Conservation (phyloP, 73 alveolate genomes). For the Paramecium sexaurelia region DNA sequence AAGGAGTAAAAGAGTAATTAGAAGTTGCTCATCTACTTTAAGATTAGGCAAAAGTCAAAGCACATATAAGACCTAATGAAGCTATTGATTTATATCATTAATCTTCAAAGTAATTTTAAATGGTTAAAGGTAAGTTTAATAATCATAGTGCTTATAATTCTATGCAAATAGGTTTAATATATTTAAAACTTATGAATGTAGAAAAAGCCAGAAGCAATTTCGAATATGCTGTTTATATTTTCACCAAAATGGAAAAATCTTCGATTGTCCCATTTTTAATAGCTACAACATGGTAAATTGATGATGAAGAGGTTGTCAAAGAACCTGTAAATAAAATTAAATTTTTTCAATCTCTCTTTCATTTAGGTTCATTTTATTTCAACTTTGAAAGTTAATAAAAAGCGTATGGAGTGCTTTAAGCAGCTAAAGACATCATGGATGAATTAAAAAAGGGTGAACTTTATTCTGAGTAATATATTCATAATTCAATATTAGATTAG, state of each 20-base stretch:
- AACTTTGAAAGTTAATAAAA: not conserved
- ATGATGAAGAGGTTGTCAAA: not conserved
- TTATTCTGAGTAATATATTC: not conserved
- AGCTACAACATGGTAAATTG: not conserved
- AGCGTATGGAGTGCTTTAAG: not conserved
- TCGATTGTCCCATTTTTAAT: not conserved
- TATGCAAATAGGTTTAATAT: not conserved
- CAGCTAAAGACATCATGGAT: not conserved
- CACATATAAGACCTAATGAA: not conserved
- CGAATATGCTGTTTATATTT: not conserved
- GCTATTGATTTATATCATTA: not conserved
- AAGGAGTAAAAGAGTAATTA: not conserved
- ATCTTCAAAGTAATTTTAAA: not conserved
- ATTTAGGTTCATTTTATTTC: not conserved
- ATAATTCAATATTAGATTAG: not conserved
- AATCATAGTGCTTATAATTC: not conserved
- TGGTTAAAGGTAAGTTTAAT: constrained; percentile 2
- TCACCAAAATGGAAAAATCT: not conserved
- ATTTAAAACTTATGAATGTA: not conserved
- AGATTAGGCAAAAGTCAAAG: not conserved
- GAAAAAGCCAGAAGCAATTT: constrained; percentile 13
- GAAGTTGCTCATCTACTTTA: not conserved
- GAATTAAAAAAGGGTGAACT: not conserved
- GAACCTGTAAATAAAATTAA: not conserved
- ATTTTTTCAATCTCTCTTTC: not conserved